Evolutionary conservation across 108 stramenopile genomes (phyloP), one percentile per base, ranked within the genome.

Genomic region (Chaetoceros tenuissimus): DNA sequence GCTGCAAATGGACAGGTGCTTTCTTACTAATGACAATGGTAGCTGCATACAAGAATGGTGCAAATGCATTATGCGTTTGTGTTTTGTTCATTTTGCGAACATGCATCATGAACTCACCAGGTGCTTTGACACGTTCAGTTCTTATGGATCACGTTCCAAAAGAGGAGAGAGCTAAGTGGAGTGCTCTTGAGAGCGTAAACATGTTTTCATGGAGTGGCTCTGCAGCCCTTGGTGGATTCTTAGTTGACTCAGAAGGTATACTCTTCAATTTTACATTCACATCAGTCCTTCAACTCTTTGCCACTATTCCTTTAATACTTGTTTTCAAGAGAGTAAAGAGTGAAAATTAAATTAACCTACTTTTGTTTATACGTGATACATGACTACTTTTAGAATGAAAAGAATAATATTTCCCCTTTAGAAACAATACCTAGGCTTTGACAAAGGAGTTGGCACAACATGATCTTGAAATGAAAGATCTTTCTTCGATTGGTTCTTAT

Each of bases 91-190:
- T 84, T 1, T 24, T 67, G 28, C 75, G 75, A 3, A 74, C 76
- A 3, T 46, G 58, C 13, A 64, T 74, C 40, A 68, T 75, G 69
- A 80, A 80, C 57, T 65, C 75, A 1, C 74, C 78, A 2, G 18
- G 24, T 0, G 73, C 73, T 7, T 54, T 84, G 52, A 80, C 79
- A 1, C 63, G 65, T 34, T 65, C 67, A 31, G 55, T 77, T 17
- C 45, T 84, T 34, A 73, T 68, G 70, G 77, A 78, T 28, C 26
- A 66, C 24, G 73, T 78, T 10, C 66, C 67, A 22, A 70, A 59
- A 29, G n/a, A 72, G 2, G 62, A 79, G 53, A 46, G 76, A 8
- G 76, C 49, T 10, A 71, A 65, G 46, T 81, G 77, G 74, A 75
- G 50, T 45, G 62, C 70, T 29, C 56, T 75, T 1, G 84, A 85